Base-by-base conservation (phyloP, 2,329 filamentous ascomycete species). In the Dactylellina sp. region DNA sequence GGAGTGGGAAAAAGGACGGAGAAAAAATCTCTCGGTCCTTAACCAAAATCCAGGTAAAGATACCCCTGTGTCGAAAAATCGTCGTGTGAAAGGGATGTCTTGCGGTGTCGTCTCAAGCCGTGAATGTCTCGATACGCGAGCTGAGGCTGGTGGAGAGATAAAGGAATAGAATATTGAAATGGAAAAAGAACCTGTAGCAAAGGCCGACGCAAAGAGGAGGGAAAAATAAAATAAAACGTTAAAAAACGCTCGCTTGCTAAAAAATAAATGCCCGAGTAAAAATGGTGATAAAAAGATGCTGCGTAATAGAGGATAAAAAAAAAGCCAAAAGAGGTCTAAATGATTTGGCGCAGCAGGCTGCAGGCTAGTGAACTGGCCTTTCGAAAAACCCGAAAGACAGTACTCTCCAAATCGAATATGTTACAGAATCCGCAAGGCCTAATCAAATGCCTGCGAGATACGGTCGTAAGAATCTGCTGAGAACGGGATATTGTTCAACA, bases 181-280 rank as follows among this genome's bases (percentile, higher is more conserved):
- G 71, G 57, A 57, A 64, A 72, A 55, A 65, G 52, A 62, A 59
- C 47, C 53, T 59, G 70, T 71, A 71, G 61, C 76, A 77, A 77
- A 77, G 66, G 62, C 75, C 71, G 75, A 76, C 28, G 28, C 9
- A 77, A 79, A 77, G 71, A 71, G 56, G 60, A 75, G 61, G 39
- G 71, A 77, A 76, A 77, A 78, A 76, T 52, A 22, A 56, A 56
- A 62, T 53, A 62, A 50, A 75, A 64, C 57, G 28, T 5, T 32
- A 32, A n/a, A n/a, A 32, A 32, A 32, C 49, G 72, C 57, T 57
- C 75, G 56, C 61, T 53, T 71, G 65, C 65, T 75, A 71, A 65
- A 42, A 55, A 47, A 61, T 59, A 28, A 57, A 56, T 53, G 46
- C 20, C 39, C 39, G 47, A 70, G 44, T 64, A 76, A 46, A 68